Percentiles rank a stretch among this genome's conserved stretches.
phyloP scores from a whole-genome alignment of 208 protist genomes.

The Crithidia brevicula region DNA sequence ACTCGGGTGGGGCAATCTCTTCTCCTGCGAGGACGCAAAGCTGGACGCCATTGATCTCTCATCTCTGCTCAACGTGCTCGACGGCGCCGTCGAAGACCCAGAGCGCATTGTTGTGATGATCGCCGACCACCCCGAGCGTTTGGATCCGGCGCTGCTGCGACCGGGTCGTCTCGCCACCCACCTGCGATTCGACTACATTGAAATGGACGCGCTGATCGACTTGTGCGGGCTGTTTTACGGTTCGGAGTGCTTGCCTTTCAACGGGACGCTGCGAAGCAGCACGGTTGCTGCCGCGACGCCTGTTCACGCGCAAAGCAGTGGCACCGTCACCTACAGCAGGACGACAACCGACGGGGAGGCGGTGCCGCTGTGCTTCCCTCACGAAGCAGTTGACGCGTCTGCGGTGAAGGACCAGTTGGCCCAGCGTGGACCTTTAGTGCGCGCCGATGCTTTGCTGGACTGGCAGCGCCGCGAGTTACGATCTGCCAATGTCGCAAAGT shows the following conservation, averaged over 20 bases:
- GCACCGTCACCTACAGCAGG: background rate
- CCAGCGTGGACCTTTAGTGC: no score
- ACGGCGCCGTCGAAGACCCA: conserved; percentile 26
- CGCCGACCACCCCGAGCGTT: conserved; percentile 24
- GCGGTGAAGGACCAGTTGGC: background rate
- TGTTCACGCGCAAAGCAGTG: background rate
- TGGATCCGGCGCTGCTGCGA: conserved; percentile 36
- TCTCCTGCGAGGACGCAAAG: background rate
- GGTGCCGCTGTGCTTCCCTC: background rate
- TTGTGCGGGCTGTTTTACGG: conserved; percentile 30
- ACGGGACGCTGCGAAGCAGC: background rate
- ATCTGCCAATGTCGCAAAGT: background rate
- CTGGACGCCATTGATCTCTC: conserved; percentile 21
- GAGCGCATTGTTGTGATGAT: conserved; percentile 33
- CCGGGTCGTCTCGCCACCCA: conserved; percentile 27
- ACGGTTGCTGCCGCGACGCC: background rate
- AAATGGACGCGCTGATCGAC: conserved; percentile 17
- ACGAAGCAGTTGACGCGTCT: background rate
- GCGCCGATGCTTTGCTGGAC: background rate
- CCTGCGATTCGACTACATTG: conserved; percentile 33
- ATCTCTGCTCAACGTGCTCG: conserved; percentile 28
- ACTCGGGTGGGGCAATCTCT: background rate
- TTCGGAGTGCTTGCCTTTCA: background rate
- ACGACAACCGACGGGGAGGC: background rate
- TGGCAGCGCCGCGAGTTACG: background rate